These are phyloP conservation scores for Pulveroboletus sp. DNA, from an alignment of 768 basidiomycete species.

Conservation along the genomic window DNA sequence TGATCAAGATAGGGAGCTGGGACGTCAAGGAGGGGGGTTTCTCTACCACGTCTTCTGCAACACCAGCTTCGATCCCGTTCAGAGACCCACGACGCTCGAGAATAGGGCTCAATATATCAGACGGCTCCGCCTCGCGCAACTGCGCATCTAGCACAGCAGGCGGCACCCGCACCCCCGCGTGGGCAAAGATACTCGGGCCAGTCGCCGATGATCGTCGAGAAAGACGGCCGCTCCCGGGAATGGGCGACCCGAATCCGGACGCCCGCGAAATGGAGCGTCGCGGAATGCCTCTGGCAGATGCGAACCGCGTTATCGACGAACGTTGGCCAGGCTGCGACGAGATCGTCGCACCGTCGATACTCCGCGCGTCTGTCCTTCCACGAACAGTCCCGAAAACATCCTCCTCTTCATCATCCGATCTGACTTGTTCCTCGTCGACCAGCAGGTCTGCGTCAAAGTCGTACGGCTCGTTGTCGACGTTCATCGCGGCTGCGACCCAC, in stretches of 20 bases:
- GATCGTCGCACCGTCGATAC: conserved; percentile 15
- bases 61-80: conserved; percentile 25
- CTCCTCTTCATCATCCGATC: conserved; percentile 52
- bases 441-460: conserved; percentile 35
- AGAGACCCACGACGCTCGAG: conserved; percentile 42
- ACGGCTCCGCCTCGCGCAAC: conserved; percentile 43
- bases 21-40: conserved; percentile 65
- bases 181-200: conserved; percentile 78
- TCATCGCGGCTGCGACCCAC: conserved; percentile 97
- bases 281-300: conserved; percentile 28
- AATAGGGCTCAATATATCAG: conserved; percentile 47
- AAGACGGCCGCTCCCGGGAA: conserved; percentile 33
- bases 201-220: conserved; percentile 51
- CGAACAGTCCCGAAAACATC: conserved; percentile 13
- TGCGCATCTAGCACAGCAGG: conserved; percentile 75
- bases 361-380: conserved; percentile 17
- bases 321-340: conserved; percentile 21
- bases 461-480: conserved; percentile 86
- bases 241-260: conserved; percentile 32
- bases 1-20: conserved; percentile 79
- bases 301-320: conserved; percentile 24
- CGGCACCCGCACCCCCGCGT: conserved; percentile 79
- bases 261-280: conserved; percentile 31
- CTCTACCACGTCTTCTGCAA: conserved; percentile 42
- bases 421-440: conserved; percentile 23